Conservation (phyloP, 768 basidiomycete species). For the Nevesoporus exiguus region DNA sequence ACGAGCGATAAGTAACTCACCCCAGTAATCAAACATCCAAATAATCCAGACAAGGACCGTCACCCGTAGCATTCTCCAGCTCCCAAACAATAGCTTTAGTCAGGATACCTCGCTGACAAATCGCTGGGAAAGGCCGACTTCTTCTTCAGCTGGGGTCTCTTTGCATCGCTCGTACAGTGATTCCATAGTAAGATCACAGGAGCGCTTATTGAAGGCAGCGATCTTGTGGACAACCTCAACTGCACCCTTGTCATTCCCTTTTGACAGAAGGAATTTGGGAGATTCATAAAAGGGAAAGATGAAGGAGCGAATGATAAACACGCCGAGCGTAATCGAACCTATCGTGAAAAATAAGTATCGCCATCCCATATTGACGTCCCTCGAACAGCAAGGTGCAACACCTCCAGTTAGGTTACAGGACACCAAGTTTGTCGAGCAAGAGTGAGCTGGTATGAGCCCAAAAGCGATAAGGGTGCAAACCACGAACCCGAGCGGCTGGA, state of each 20-base stretch:
- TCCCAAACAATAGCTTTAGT: conserved; percentile 13
- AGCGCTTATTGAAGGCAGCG: conserved; percentile 8
- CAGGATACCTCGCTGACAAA: conserved; percentile 6
- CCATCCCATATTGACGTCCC: conserved; percentile 18
- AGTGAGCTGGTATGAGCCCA: conserved; percentile 12
- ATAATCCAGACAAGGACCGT: conserved; percentile 10
- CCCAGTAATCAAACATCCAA: conserved; percentile 16
- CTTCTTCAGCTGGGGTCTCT: not conserved
- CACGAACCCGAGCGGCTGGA: not conserved
- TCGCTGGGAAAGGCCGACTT: not conserved
- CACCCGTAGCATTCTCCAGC: conserved; percentile 10
- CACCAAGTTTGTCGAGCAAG: conserved; percentile 7
- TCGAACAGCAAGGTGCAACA: conserved; percentile 15
- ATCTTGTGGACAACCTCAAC: conserved; percentile 16
- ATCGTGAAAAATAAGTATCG: conserved; percentile 13
- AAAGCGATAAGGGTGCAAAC: conserved; percentile 2
- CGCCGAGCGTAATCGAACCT: conserved; percentile 6
- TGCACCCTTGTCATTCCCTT: conserved; percentile 11
- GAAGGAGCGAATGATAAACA: conserved; percentile 17
- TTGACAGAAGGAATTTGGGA: conserved; percentile 13
- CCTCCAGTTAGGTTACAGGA: conserved; percentile 15
- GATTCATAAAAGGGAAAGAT: conserved; percentile 17
- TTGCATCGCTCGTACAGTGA: conserved; percentile 7
- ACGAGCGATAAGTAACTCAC: not conserved
- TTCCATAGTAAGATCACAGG: conserved; percentile 14